Evolutionary conservation across 768 basidiomycete genomes (phyloP).

Genomic region (Fistulinella prunicolor): DNA sequence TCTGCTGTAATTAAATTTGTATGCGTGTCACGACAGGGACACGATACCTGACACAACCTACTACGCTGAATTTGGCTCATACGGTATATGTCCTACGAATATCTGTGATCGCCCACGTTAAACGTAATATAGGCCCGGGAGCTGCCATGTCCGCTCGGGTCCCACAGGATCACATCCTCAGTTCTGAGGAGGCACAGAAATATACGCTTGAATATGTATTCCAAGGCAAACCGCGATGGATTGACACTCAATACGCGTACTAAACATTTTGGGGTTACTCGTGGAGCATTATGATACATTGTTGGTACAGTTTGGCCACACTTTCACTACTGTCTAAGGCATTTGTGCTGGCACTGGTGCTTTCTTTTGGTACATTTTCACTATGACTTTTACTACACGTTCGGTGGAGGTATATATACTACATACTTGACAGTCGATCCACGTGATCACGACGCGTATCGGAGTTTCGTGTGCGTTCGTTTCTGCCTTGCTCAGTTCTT

Average conservation of each 20-base stretch:
- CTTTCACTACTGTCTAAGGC: too few relatives aligned
- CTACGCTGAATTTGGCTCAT: constrained; percentile 57
- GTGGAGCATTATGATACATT: too few relatives aligned
- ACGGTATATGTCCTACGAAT: constrained; percentile 33
- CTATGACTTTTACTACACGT: too few relatives aligned
- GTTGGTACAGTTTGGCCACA: too few relatives aligned
- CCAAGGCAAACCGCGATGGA: constrained; percentile 48
- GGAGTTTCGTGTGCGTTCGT: constrained; percentile 4
- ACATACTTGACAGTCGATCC: constrained; percentile 9
- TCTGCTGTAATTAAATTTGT: background rate
- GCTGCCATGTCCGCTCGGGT: constrained; percentile 45
- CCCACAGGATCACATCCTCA: constrained; percentile 47
- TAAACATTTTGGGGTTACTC: too few relatives aligned
- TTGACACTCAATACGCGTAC: constrained; percentile 48
- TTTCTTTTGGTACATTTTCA: too few relatives aligned
- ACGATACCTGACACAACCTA: constrained; percentile 52
- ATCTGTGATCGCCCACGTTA: background rate
- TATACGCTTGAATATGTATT: constrained; percentile 54
- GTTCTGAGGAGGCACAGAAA: constrained; percentile 2
- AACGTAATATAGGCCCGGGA: constrained; percentile 44
- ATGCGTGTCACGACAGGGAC: constrained; percentile 38
- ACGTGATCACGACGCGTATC: constrained; percentile 31
- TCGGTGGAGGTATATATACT: too few relatives aligned
- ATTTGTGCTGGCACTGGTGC: too few relatives aligned
- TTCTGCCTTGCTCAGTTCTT: background rate